phyloP scores from a whole-genome alignment of 805 yeast species.

The Lipomyces kockii region DNA sequence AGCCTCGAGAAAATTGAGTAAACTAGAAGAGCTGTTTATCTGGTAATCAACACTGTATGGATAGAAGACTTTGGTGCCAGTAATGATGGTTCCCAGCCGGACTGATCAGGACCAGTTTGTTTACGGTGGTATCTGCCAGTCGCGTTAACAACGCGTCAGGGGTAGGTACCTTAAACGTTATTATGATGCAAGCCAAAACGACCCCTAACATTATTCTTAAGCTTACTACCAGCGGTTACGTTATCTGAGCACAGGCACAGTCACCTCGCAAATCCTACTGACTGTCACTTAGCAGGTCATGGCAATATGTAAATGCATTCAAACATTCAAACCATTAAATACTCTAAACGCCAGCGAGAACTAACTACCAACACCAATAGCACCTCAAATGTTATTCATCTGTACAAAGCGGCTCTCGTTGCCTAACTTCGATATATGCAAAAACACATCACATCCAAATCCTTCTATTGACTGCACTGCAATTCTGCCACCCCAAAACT shows the following conservation, averaged over 20 bases:
- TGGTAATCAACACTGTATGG: neutral
- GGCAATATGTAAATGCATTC: neutral
- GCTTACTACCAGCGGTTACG: too few relatives aligned
- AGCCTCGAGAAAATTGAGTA: neutral
- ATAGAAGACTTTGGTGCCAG: neutral
- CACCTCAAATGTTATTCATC: slow-evolving; percentile 12
- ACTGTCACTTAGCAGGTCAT: neutral
- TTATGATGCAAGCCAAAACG: neutral
- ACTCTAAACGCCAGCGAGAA: neutral
- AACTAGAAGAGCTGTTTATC: neutral
- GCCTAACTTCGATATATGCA: slow-evolving; percentile 80
- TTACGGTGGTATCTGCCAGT: neutral
- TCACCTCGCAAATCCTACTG: too few relatives aligned
- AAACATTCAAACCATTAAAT: neutral
- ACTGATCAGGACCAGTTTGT: neutral
- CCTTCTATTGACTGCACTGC: slow-evolving; percentile 85
- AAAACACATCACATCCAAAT: slow-evolving; percentile 86
- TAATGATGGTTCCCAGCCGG: neutral
- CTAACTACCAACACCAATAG: neutral
- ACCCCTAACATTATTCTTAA: too few relatives aligned
- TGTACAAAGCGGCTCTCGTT: slow-evolving; percentile 41
- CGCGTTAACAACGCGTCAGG: slow-evolving; percentile 1
- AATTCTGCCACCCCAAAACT: slow-evolving; percentile 94
- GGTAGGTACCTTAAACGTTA: neutral
- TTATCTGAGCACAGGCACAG: too few relatives aligned